Evolutionary conservation across 2,329 filamentous ascomycete species (phyloP).

Genomic region (Mollisia scopiformis): DNA sequence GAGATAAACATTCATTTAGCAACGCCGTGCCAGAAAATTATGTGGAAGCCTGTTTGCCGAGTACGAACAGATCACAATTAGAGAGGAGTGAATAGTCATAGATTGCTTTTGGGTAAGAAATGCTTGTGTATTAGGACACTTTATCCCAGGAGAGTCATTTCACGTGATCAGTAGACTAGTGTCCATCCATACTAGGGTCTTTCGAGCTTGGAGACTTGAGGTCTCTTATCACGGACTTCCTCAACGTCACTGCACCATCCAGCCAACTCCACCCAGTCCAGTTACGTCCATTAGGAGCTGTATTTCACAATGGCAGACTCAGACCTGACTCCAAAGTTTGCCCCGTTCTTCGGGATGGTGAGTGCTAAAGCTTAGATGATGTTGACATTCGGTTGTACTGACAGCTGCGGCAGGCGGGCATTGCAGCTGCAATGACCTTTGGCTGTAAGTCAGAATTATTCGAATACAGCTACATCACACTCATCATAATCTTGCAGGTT

Average conservation of each 20-base stretch:
- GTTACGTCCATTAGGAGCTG: conserved; percentile 17
- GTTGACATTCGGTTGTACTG: conserved; percentile 20
- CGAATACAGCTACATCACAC: conserved; percentile 33
- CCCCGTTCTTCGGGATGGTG: conserved; percentile 89
- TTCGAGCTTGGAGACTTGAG: conserved; percentile 3
- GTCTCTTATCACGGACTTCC: conserved; percentile 18
- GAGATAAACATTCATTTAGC: conserved; percentile 3
- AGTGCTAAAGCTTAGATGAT: conserved; percentile 39
- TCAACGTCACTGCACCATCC: conserved; percentile 22
- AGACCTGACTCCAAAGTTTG: conserved; percentile 75
- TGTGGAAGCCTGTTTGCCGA: neutral
- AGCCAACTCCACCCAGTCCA: conserved; percentile 15
- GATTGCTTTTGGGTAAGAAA: too few species aligned
- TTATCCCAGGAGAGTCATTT: neutral
- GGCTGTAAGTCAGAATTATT: conserved; percentile 63
- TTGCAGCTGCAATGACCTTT: conserved; percentile 82
- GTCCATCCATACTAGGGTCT: neutral
- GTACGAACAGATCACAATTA: too few species aligned
- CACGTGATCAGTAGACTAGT: conserved; percentile 1
- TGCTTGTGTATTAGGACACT: too few species aligned
- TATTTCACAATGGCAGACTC: conserved; percentile 54
- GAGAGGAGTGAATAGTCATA: neutral
- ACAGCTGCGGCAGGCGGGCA: conserved; percentile 63
- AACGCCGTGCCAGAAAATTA: neutral
- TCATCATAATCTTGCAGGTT: conserved; percentile 32